Conservation (phyloP, 768 basidiomycete species). For the Postia placenta region DNA sequence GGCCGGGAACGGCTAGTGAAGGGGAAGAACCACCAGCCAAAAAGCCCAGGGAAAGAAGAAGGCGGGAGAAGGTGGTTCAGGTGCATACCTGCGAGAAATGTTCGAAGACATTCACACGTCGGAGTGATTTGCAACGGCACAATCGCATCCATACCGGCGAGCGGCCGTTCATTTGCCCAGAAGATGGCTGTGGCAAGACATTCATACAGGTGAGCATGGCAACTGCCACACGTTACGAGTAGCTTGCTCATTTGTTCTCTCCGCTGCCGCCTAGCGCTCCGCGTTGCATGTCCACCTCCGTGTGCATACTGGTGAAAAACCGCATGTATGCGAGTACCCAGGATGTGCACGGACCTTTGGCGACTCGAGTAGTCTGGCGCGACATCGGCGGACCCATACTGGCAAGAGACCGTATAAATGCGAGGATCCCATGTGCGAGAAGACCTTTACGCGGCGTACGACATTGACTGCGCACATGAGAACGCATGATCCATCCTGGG, state of each 20-base stretch:
- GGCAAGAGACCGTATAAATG: slow-evolving; percentile 86
- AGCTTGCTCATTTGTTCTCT: no score
- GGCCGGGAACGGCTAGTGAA: slow-evolving; percentile 17
- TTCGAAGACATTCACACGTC: slow-evolving; percentile 74
- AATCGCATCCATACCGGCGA: slow-evolving; percentile 90
- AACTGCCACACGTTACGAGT: no score
- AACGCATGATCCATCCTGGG: slow-evolving; percentile 81
- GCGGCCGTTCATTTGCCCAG: slow-evolving; percentile 72
- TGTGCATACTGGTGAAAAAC: slow-evolving; percentile 91
- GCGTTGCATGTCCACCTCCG: slow-evolving; percentile 85
- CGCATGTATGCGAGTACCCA: slow-evolving; percentile 86
- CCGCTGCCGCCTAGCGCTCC: slow-evolving; percentile 81
- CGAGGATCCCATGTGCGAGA: slow-evolving; percentile 75
- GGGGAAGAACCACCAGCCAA: slow-evolving; percentile 22
- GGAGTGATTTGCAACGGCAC: slow-evolving; percentile 80
- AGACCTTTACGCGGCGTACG: slow-evolving; percentile 83
- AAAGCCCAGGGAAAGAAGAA: slow-evolving; percentile 23
- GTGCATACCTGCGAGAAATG: slow-evolving; percentile 70
- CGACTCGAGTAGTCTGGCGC: slow-evolving; percentile 86
- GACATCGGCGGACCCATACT: slow-evolving; percentile 86
- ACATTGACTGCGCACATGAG: slow-evolving; percentile 85
- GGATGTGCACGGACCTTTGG: slow-evolving; percentile 85
- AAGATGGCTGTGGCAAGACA: slow-evolving; percentile 76
- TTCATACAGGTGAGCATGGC: slow-evolving; percentile 90
- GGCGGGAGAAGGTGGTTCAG: slow-evolving; percentile 41